phyloP scores from a whole-genome alignment of 2,329 filamentous ascomycete genomes.

The Sphaerulina musiva region DNA sequence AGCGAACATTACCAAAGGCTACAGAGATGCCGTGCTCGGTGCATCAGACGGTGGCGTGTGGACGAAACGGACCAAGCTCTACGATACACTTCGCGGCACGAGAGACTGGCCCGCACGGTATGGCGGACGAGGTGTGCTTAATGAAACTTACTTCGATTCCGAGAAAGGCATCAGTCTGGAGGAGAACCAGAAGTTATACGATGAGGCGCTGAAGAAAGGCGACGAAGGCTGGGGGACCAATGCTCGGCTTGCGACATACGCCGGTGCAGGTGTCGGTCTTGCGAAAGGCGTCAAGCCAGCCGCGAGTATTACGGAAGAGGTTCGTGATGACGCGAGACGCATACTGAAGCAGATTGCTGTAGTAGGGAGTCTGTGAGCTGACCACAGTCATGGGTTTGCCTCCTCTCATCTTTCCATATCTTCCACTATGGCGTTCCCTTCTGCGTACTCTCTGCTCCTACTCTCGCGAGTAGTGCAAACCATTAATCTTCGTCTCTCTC shows the following conservation, averaged over 20 bases:
- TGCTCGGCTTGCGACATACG: conserved; percentile 56
- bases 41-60: conserved; percentile 46
- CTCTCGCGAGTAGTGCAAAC: too few species aligned
- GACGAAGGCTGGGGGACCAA: conserved; percentile 49
- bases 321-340: conserved; percentile 36
- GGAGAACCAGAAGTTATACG: conserved; percentile 42
- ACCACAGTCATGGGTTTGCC: neutral
- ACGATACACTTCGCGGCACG: conserved; percentile 51
- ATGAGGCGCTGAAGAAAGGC: conserved; percentile 45
- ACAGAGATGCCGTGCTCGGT: conserved; percentile 42
- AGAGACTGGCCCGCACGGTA: conserved; percentile 53
- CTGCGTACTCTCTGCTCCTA: neutral
- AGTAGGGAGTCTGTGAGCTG: neutral
- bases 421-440: neutral
- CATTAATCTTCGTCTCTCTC: too few species aligned
- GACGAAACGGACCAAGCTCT: conserved; percentile 48
- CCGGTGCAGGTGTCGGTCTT: conserved; percentile 56
- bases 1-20: conserved; percentile 43
- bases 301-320: conserved; percentile 47
- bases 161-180: conserved; percentile 37
- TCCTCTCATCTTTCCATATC: neutral
- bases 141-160: conserved; percentile 46
- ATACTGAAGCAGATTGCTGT: conserved; percentile 28
- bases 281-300: conserved; percentile 47
- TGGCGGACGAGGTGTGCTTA: conserved; percentile 53